These are phyloP conservation scores for Fistulinella prunicolor DNA, from an alignment of 768 basidiomycete genomes.

Conservation along the genomic window DNA sequence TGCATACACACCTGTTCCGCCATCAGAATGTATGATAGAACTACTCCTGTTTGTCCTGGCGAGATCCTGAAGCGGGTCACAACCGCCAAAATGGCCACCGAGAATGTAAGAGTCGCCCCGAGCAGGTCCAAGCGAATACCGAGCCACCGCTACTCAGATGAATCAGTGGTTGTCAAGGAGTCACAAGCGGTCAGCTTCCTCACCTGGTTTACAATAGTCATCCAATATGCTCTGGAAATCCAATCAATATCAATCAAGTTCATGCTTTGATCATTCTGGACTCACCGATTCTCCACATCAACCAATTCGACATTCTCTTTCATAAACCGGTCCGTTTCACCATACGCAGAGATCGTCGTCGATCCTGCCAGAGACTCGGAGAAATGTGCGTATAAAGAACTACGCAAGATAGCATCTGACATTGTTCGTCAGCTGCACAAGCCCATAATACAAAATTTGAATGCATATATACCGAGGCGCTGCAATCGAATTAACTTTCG, in stretches of 20 bases:
- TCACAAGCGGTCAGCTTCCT: neutral
- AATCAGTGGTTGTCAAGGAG: neutral
- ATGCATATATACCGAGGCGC: slow-evolving; percentile 54
- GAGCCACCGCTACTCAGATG: slow-evolving; percentile 64
- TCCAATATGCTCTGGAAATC: slow-evolving; percentile 68
- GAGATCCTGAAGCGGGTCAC: slow-evolving; percentile 71
- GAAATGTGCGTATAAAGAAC: slow-evolving; percentile 88
- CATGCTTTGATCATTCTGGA: neutral
- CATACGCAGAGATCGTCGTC: slow-evolving; percentile 85
- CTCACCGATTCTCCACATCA: slow-evolving; percentile 78
- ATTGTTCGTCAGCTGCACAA: neutral
- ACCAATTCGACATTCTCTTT: slow-evolving; percentile 71
- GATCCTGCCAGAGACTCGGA: slow-evolving; percentile 89
- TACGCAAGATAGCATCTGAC: slow-evolving; percentile 78
- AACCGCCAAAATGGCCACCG: slow-evolving; percentile 77
- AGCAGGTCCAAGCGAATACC: slow-evolving; percentile 88
- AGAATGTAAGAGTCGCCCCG: slow-evolving; percentile 66
- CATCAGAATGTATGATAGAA: slow-evolving; percentile 65
- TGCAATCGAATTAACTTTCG: slow-evolving; percentile 23
- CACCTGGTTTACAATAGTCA: slow-evolving; percentile 81
- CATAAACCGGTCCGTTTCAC: slow-evolving; percentile 72
- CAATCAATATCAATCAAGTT: neutral
- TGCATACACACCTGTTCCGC: slow-evolving; percentile 45
- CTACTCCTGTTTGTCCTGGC: slow-evolving; percentile 73
- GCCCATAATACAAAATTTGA: neutral